These are phyloP conservation scores for Penicillium sp. DNA, from an alignment of 2,329 filamentous ascomycete genomes.

Conservation along the genomic window DNA sequence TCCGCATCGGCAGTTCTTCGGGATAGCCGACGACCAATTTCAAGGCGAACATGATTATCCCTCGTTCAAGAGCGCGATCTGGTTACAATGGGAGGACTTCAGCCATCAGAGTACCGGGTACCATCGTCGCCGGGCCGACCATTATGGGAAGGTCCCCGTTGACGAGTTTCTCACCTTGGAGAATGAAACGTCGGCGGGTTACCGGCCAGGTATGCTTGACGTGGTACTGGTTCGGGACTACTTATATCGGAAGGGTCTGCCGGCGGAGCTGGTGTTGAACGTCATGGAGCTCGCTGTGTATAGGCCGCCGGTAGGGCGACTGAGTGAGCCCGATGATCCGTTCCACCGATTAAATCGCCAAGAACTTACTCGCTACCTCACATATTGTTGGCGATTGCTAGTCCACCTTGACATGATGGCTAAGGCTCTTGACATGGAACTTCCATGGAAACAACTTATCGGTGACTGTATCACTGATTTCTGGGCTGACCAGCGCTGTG, in stretches of 20 bases:
- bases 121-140: not conserved
- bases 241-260: not conserved
- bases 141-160: slow-evolving; percentile 7
- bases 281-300: slow-evolving; percentile 3
- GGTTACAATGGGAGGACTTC: not conserved
- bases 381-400: slow-evolving; percentile 37
- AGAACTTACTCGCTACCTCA: slow-evolving; percentile 27
- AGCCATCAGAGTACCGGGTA: not conserved
- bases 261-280: not conserved
- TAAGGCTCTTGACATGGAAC: slow-evolving; percentile 25
- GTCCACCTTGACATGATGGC: slow-evolving; percentile 35
- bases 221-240: not conserved
- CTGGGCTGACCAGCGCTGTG: not conserved
- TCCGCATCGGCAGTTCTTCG: slow-evolving; percentile 13
- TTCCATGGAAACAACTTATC: slow-evolving; percentile 17
- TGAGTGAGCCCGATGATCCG: slow-evolving; percentile 1
- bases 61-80: not conserved
- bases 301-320: not conserved
- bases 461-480: slow-evolving; percentile 4
- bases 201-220: not conserved
- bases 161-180: slow-evolving; percentile 1
- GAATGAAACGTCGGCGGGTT: not conserved
- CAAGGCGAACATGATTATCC: not conserved
- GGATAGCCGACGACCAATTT: slow-evolving; percentile 4
- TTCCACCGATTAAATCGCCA: slow-evolving; percentile 1